Base-by-base conservation (phyloP, 768 basidiomycete genomes). In the Xanthoconium stramineum region DNA sequence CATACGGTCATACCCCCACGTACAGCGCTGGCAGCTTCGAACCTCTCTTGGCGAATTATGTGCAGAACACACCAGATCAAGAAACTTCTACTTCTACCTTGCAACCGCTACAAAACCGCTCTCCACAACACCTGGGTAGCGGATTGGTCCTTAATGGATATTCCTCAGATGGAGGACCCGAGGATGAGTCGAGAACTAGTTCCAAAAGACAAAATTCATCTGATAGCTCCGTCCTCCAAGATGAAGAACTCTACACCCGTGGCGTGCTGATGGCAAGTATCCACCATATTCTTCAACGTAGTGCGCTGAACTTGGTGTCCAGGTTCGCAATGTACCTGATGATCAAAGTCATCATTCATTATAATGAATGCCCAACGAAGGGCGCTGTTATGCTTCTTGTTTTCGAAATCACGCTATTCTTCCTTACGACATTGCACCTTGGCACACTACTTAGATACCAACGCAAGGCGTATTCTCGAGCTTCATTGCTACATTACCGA, bases 301-400 rank as follows among this genome's bases (percentile, higher is more conserved):
- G 17, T 50, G 46, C 15, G n/a, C 51, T 70, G 20, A 69, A 45
- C 36, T 45, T 28, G n/a, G 32, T 42, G 50, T 52, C 50, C 57
- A 84, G 82, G 80, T 84, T 65, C 81, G 83, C 48, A 84, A 84
- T 64, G 53, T 83, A 20, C 78, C 81, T 50, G 80, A 80, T 62
- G 65, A 65, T 52, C 68, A 69, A 49, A 79, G 76, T 52, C 66
- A 70, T 57, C 64, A 62, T 48, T 71, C 70, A 9, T 44, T 46
- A 47, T 69, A 44, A 62, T 58, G 19, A 47, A 56, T 43, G 38
- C 43, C n/a, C 45, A 30, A 36, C 32, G 32, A 40, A 33, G 43
- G 37, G 50, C 30, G 28, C 53, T 32, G 45, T 50, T 53, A 39
- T 44, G 17, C 36, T 48, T 46, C 62, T 51, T 29, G 42, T 19